Evolutionary conservation across 495 filamentous ascomycete genomes (phyloP), one percentile per base, ranked within the genome.

Genomic region (Peziza echinospora): DNA sequence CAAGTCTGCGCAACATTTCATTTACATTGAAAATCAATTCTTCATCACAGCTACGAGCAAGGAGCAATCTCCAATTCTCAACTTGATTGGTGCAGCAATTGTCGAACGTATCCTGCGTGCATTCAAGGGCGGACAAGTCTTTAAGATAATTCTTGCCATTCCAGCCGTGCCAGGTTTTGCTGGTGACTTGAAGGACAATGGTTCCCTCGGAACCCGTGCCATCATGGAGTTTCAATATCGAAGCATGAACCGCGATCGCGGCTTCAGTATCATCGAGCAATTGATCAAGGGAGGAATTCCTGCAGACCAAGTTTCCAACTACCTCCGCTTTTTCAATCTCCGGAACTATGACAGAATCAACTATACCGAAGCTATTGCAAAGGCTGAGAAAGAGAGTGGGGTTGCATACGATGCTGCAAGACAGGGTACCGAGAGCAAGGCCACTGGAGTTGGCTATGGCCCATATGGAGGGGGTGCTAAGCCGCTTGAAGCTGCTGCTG

Each of bases 11-110:
- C 61, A 78, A 59, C 82, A 93, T 60, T 93, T 82, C 53, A 62
- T 94, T 28, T 94, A 93, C 62, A 93, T 94, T 16, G 86, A 94
- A 64, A 94, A 94, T 54, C 86, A 94, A 60, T 94, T 94, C 69
- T 94, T 94, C 67, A 94, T 94, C 64, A 93, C 86, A 0, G 83
- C 85, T 2, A 91, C 84, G 0, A 69, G 69, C 13, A 37, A 37
- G 19, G 61, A 71, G 24, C 86, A 92, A 61, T 71, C 68, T 45
- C 86, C 86, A 0, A 78, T 96, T 10, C 69, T 71, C 54, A 96
- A 96, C 61, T 78, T 78, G 62, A 82, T 96, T 44, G 86, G 87
- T 30, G 77, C 73, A 22, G 80, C 82, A 6, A 87, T 96, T 45
- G 83, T 91, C 3, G 81, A 91, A 55, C 78, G 86, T 16, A 85